A percentile compares a stretch with the other conserved stretches of the same genome.
phyloP scores from a whole-genome alignment of 768 basidiomycete species.

The Pholiota microspora region DNA sequence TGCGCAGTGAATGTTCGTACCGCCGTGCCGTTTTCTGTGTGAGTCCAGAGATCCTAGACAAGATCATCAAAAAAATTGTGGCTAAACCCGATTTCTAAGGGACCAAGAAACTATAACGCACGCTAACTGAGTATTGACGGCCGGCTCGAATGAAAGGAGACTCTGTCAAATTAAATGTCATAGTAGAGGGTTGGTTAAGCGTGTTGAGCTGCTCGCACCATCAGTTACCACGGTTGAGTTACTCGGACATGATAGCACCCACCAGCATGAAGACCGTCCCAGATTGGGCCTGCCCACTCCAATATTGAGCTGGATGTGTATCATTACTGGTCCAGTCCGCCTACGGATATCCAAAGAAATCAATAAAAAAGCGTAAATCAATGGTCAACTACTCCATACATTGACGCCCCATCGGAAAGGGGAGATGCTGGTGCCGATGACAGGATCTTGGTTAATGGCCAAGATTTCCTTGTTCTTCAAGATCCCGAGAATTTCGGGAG shows the following conservation, averaged over 20 bases:
- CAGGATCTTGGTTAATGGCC: slow-evolving; percentile 68
- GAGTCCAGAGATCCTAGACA: slow-evolving; percentile 65
- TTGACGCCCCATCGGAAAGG: slow-evolving; percentile 73
- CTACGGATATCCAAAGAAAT: slow-evolving; percentile 18
- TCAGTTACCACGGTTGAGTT: not conserved
- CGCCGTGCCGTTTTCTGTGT: slow-evolving; percentile 67
- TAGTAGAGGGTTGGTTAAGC: slow-evolving; percentile 47
- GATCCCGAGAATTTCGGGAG: slow-evolving; percentile 49
- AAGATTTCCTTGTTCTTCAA: slow-evolving; percentile 63
- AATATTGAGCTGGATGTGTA: slow-evolving; percentile 62
- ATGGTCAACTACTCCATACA: slow-evolving; percentile 40
- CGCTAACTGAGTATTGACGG: slow-evolving; percentile 61
- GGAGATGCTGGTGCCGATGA: slow-evolving; percentile 56
- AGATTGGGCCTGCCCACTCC: slow-evolving; percentile 63
- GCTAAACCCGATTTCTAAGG: not conserved
- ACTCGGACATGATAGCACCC: slow-evolving; percentile 14
- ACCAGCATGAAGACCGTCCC: slow-evolving; percentile 71
- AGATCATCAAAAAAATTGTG: not conserved
- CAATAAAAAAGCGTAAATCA: not conserved
- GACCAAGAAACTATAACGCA: slow-evolving; percentile 25
- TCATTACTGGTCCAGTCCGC: slow-evolving; percentile 38
- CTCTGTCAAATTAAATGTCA: slow-evolving; percentile 65
- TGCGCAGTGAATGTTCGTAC: slow-evolving; percentile 54
- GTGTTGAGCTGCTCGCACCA: slow-evolving; percentile 48
- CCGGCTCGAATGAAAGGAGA: slow-evolving; percentile 71